Evolutionary conservation across 345 rosid genomes (phyloP).

Genomic region (Melaleuca quinquenervia): DNA sequence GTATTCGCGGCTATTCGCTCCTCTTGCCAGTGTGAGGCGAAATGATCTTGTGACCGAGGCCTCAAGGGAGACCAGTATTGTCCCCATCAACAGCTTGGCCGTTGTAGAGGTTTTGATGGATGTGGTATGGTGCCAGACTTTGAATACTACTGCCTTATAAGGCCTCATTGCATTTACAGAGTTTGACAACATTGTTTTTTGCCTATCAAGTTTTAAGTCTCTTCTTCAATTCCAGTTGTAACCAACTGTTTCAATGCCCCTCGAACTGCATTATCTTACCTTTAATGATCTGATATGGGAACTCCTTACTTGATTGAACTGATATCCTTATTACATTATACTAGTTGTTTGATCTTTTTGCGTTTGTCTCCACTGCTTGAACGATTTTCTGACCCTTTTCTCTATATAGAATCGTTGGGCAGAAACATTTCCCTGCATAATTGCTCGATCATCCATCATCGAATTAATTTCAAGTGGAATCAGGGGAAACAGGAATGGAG

Average conservation of each 20-base stretch:
- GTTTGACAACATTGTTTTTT: background rate
- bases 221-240: background rate
- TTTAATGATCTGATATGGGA: background rate
- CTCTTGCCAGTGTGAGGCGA: slow-evolving; percentile 21
- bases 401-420: slow-evolving; percentile 48
- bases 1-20: slow-evolving; percentile 32
- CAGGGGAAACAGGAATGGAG: slow-evolving; percentile 36
- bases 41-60: slow-evolving; percentile 30
- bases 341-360: background rate
- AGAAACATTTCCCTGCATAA: slow-evolving; percentile 47
- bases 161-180: background rate
- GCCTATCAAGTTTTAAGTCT: background rate
- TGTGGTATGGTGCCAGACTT: slow-evolving; percentile 28
- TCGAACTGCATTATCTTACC: background rate
- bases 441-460: slow-evolving; percentile 28
- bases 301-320: background rate
- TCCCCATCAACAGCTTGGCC: slow-evolving; percentile 37
- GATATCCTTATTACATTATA: background rate
- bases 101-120: slow-evolving; percentile 65
- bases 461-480: slow-evolving; percentile 39
- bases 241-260: background rate
- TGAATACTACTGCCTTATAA: background rate
- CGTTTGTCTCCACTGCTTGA: background rate
- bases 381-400: background rate
- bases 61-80: slow-evolving; percentile 44